Conservation (phyloP, 495 filamentous ascomycete species). For the Ramalina peruviana region DNA sequence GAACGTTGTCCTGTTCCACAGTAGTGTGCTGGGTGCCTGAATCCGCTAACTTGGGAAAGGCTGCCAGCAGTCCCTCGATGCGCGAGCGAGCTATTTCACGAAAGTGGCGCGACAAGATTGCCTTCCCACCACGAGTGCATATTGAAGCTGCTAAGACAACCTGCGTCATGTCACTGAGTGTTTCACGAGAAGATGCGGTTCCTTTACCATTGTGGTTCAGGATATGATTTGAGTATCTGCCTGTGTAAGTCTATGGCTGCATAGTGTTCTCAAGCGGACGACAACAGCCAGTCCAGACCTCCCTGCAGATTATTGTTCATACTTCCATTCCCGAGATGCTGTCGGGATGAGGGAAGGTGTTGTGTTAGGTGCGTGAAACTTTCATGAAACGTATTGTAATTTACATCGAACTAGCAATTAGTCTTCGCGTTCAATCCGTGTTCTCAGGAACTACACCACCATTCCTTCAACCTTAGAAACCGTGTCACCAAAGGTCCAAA, state of each 20-base stretch:
- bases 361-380: too few species aligned
- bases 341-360: too few species aligned
- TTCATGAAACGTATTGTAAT: too few species aligned
- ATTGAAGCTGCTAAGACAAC: slow-evolving; percentile 98
- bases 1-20: slow-evolving; percentile 97
- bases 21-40: slow-evolving; percentile 92
- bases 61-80: slow-evolving; percentile 89
- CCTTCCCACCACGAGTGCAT: slow-evolving; percentile 94
- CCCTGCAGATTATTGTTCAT: too few species aligned
- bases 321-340: too few species aligned
- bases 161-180: slow-evolving; percentile 26
- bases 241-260: not conserved
- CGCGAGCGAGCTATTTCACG: slow-evolving; percentile 89
- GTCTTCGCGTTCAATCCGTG: too few species aligned
- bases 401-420: too few species aligned
- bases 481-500: too few species aligned
- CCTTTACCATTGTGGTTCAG: not conserved
- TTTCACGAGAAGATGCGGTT: not conserved
- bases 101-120: slow-evolving; percentile 91
- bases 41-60: slow-evolving; percentile 93
- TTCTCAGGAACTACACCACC: too few species aligned
- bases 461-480: too few species aligned
- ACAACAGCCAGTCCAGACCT: too few species aligned
- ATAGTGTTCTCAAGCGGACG: too few species aligned
- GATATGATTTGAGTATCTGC: slow-evolving; percentile 1